These are phyloP conservation scores for Lepiota brunneoincarnata DNA, from an alignment of 768 basidiomycete species.

Conservation along the genomic window DNA sequence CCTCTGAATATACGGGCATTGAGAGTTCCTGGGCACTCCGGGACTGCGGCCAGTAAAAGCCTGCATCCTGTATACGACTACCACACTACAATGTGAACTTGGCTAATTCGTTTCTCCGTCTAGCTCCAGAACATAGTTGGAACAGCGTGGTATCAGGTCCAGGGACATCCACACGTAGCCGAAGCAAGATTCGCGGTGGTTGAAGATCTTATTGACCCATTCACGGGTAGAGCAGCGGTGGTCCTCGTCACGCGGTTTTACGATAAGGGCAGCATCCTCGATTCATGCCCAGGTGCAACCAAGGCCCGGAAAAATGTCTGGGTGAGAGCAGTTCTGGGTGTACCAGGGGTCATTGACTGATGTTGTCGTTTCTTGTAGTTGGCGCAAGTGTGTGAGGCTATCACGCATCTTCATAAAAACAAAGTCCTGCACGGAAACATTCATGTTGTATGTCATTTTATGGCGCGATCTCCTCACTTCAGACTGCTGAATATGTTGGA, in stretches of 20 bases:
- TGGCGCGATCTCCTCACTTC: no score
- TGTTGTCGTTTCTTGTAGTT: not conserved
- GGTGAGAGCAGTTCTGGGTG: not conserved
- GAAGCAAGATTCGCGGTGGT: not conserved
- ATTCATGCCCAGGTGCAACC: not conserved
- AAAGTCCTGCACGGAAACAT: constrained; percentile 1
- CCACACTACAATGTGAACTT: no score
- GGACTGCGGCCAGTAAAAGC: no score
- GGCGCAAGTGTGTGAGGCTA: not conserved
- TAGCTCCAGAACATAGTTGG: not conserved
- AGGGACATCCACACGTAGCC: not conserved
- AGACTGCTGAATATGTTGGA: no score
- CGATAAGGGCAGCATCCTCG: not conserved
- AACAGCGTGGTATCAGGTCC: no score
- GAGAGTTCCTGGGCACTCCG: no score
- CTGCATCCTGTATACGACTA: no score
- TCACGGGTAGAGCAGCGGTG: not conserved
- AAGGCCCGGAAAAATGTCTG: not conserved
- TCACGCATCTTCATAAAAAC: not conserved
- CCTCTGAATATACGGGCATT: no score
- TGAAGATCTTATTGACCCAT: not conserved
- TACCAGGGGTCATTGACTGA: no score
- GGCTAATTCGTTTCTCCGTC: not conserved
- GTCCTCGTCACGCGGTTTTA: not conserved
- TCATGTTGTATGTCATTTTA: not conserved